A percentile compares a stretch with the other conserved stretches of the same genome.
These are phyloP conservation scores for Rhizopogon vinicolor DNA, from an alignment of 768 basidiomycete genomes.

Conservation along the genomic window DNA sequence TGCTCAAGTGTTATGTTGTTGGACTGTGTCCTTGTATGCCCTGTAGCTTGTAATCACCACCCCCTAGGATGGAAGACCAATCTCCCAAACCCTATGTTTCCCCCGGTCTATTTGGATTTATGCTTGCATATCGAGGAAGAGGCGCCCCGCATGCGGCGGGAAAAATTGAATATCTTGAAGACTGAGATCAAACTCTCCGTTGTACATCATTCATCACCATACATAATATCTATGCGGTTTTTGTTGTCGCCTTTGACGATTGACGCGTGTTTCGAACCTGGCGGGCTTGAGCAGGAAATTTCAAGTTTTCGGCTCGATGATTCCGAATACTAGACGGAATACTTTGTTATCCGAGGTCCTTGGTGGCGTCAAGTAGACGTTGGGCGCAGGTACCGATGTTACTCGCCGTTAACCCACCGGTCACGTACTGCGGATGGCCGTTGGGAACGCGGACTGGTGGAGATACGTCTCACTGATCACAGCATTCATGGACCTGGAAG, in stretches of 20 bases:
- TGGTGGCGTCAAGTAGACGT: neutral
- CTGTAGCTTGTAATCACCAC: slow-evolving; percentile 20
- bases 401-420: neutral
- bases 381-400: no score
- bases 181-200: slow-evolving; percentile 2
- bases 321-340: no score
- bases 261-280: neutral
- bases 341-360: neutral
- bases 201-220: slow-evolving; percentile 8
- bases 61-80: slow-evolving; percentile 1
- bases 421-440: neutral
- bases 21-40: slow-evolving; percentile 21
- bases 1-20: slow-evolving; percentile 15
- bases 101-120: slow-evolving; percentile 7
- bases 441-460: no score
- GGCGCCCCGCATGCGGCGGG: slow-evolving; percentile 7
- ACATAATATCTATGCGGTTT: slow-evolving; percentile 11
- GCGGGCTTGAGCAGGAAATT: neutral
- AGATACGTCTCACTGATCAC: no score
- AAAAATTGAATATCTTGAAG: slow-evolving; percentile 13
- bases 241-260: neutral
- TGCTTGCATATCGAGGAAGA: slow-evolving; percentile 14
- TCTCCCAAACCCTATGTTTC: slow-evolving; percentile 5
- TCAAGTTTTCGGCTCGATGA: no score
- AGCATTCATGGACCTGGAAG: no score